These are phyloP conservation scores for Gaeumannomyces tritici DNA, from an alignment of 2,329 filamentous ascomycete species.

Conservation along the genomic window DNA sequence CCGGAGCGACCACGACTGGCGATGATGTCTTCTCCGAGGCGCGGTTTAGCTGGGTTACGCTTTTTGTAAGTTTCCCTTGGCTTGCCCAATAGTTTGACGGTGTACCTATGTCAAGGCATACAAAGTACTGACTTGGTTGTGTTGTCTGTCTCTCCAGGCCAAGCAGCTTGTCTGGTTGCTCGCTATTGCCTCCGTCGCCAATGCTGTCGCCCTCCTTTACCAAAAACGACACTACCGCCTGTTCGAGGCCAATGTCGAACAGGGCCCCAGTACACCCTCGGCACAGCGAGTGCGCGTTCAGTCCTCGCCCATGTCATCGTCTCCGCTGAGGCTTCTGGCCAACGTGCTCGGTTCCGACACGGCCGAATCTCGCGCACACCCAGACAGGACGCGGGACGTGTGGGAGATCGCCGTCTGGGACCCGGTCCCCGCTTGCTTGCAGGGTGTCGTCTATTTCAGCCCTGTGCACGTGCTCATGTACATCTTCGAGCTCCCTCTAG, in stretches of 20 bases:
- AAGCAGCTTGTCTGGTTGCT: constrained; percentile 64
- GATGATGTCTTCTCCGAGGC: constrained; percentile 76
- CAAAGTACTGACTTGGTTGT: constrained; percentile 1
- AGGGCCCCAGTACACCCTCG: constrained; percentile 67
- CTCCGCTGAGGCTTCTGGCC: constrained; percentile 67
- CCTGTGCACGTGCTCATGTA: constrained; percentile 90
- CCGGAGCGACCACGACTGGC: constrained; percentile 36
- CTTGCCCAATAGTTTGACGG: background rate
- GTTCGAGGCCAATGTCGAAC: constrained; percentile 79
- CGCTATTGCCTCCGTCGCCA: constrained; percentile 55
- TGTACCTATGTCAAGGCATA: background rate
- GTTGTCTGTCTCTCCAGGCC: constrained; percentile 34
- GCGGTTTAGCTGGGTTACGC: constrained; percentile 48
- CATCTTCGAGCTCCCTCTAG: constrained; percentile 74
- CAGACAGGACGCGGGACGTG: constrained; percentile 73
- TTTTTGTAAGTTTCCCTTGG: constrained; percentile 32
- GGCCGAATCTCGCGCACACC: constrained; percentile 76
- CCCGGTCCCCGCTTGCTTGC: constrained; percentile 72
- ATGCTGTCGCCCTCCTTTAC: constrained; percentile 73
- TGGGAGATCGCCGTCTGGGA: constrained; percentile 96
- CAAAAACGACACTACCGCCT: constrained; percentile 81
- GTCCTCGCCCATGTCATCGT: constrained; percentile 64
- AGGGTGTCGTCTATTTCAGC: constrained; percentile 83
- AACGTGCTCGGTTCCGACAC: constrained; percentile 57
- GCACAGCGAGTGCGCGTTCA: constrained; percentile 83